Conservation (phyloP, 768 basidiomycete genomes). For the Boletus fagicola region DNA sequence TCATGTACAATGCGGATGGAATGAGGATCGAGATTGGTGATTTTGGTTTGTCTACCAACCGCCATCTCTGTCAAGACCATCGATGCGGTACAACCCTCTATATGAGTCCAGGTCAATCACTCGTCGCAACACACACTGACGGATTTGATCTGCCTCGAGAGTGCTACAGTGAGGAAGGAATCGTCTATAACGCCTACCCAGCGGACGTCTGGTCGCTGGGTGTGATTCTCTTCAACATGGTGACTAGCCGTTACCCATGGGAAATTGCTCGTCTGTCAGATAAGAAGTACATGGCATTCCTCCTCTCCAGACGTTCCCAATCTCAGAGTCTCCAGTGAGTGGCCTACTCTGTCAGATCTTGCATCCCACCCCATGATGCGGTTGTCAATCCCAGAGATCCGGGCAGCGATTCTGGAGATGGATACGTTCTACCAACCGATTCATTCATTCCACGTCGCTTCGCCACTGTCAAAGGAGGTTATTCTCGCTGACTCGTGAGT, state of each 20-base stretch:
- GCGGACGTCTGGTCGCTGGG: not conserved
- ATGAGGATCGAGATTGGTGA: conserved; percentile 35
- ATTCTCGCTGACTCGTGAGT: conserved; percentile 15
- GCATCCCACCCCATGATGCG: conserved; percentile 11
- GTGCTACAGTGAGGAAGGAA: too few species aligned
- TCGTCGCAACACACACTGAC: too few species aligned
- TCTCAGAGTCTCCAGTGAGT: conserved; percentile 13
- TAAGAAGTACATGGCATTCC: too few species aligned
- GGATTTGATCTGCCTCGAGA: too few species aligned
- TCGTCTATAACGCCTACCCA: not conserved
- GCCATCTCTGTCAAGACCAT: too few species aligned
- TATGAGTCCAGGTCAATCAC: too few species aligned
- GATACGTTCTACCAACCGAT: conserved; percentile 12
- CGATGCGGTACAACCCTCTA: too few species aligned
- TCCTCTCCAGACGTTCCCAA: not conserved
- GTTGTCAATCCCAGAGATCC: conserved; percentile 15
- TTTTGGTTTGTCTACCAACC: too few species aligned
- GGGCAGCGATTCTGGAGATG: conserved; percentile 10
- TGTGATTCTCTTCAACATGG: not conserved
- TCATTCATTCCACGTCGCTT: too few species aligned
- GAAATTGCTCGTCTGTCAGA: too few species aligned
- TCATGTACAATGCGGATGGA: conserved; percentile 59
- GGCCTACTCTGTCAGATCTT: conserved; percentile 11
- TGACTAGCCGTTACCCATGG: not conserved
- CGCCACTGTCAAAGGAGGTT: not conserved